These are phyloP conservation scores for Cryptococcus sp. DNA, from an alignment of 1,284 basidiomycete genomes.

Conservation along the genomic window DNA sequence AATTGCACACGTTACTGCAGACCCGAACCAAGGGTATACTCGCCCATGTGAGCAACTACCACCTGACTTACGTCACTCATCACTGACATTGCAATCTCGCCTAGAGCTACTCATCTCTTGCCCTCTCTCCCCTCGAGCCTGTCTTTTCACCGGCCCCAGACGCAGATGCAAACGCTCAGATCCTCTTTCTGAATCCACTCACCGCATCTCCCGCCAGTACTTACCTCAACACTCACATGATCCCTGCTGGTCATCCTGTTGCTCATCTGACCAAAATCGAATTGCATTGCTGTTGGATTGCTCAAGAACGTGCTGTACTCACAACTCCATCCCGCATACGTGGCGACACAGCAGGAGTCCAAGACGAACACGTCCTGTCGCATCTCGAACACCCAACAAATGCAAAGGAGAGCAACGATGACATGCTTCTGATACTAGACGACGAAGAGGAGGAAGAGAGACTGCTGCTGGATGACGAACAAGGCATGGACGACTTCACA, in stretches of 20 bases:
- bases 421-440: not conserved
- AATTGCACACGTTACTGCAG: too few relatives aligned
- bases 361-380: slow-evolving; percentile 1
- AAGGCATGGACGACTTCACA: too few relatives aligned
- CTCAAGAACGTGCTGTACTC: too few relatives aligned
- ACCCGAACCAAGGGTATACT: not conserved
- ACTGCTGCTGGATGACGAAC: not conserved
- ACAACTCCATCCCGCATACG: too few relatives aligned
- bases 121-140: slow-evolving; percentile 1
- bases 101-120: slow-evolving; percentile 1
- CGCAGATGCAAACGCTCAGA: not conserved
- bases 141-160: not conserved
- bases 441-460: not conserved
- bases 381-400: not conserved
- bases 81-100: too few relatives aligned
- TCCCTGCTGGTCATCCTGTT: slow-evolving; percentile 10
- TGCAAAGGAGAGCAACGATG: not conserved
- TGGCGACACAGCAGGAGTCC: not conserved
- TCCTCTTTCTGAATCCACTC: not conserved
- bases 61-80: too few relatives aligned
- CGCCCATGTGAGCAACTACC: not conserved
- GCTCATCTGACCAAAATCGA: slow-evolving; percentile 8
- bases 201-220: slow-evolving; percentile 7
- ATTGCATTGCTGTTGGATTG: slow-evolving; percentile 6
- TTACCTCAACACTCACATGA: not conserved